Evolutionary conservation across 352 stramenopile species (phyloP).

Genomic region (Globisporangium paddicum): DNA sequence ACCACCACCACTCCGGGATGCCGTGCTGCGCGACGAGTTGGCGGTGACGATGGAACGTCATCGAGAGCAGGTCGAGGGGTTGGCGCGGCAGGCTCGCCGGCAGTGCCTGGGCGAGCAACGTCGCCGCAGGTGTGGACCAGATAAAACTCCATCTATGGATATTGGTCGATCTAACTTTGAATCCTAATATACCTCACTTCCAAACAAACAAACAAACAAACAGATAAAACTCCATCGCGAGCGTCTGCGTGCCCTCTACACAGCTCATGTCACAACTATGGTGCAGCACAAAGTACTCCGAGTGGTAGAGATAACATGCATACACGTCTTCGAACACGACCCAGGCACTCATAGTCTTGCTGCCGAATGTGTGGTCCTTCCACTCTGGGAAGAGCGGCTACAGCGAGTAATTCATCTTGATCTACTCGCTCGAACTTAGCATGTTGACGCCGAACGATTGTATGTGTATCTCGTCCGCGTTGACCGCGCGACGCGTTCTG

Average conservation of each 20-base stretch:
- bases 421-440: no score
- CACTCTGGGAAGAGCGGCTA: conserved; percentile 65
- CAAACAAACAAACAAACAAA: no score
- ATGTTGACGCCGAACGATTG: conserved; percentile 96
- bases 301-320: conserved; percentile 92
- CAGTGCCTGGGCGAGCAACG: no score
- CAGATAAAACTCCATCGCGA: conserved; percentile 94
- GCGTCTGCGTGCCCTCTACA: conserved; percentile 54
- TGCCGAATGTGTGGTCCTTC: conserved; percentile 53
- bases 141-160: no score
- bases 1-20: no score
- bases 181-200: no score
- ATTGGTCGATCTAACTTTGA: no score
- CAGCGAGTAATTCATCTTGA: conserved; percentile 87
- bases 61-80: no score
- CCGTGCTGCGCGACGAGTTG: no score
- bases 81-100: no score
- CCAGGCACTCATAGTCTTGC: conserved; percentile 87
- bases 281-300: conserved; percentile 87
- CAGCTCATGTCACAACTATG: conserved; percentile 68
- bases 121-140: no score
- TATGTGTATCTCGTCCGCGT: conserved; percentile 66
- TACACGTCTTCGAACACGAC: conserved; percentile 97
- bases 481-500: conserved; percentile 95
- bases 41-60: no score